A percentile compares a stretch with the other conserved stretches of the same genome.
Evolutionary conservation across 2,329 filamentous ascomycete genomes (phyloP).

Genomic region (Celoporthe dispersa): DNA sequence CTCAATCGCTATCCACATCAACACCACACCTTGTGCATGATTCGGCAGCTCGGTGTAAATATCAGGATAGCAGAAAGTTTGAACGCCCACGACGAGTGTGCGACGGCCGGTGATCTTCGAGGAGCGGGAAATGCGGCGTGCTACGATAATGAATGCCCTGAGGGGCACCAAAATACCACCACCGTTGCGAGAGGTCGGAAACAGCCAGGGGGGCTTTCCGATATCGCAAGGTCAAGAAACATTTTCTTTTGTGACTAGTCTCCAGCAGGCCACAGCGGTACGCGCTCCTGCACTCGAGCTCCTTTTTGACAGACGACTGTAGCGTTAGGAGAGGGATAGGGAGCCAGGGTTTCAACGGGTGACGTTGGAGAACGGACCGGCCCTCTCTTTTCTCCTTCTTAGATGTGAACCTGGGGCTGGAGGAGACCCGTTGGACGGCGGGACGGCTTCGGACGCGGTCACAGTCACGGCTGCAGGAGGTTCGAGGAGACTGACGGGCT

Average conservation of each 20-base stretch:
- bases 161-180: background rate
- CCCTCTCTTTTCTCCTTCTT: background rate
- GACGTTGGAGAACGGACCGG: background rate
- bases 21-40: background rate
- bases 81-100: background rate
- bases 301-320: background rate
- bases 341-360: background rate
- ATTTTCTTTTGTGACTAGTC: background rate
- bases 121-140: background rate
- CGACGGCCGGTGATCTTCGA: background rate
- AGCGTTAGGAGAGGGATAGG: background rate
- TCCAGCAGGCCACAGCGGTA: background rate
- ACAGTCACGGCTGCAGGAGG: background rate
- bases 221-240: background rate
- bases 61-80: background rate
- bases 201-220: background rate
- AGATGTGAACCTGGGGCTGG: background rate
- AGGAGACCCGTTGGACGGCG: background rate
- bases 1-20: background rate
- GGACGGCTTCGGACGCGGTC: background rate
- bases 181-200: background rate
- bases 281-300: background rate
- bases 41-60: constrained; percentile 8
- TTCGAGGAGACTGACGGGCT: background rate
- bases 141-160: background rate